Percentiles rank a stretch among this genome's conserved stretches.
Evolutionary conservation across 257 asterid genomes (phyloP).

Genomic region (Solanum ahanhuiri): DNA sequence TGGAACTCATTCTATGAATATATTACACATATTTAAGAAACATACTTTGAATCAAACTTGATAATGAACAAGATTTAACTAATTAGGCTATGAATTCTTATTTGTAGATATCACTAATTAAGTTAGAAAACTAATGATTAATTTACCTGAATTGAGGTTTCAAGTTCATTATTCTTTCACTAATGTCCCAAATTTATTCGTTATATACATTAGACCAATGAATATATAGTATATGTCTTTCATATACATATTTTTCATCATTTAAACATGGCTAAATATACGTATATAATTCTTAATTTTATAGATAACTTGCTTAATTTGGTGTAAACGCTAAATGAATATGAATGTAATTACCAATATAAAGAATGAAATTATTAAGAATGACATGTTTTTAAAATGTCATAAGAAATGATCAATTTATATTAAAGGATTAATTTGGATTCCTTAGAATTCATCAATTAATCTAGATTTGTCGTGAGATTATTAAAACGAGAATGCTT

Average conservation of each 20-base stretch:
- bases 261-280: background rate
- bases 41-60: background rate
- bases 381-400: background rate
- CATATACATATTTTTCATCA: background rate
- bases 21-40: background rate
- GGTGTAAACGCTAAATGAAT: background rate
- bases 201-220: background rate
- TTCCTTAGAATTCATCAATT: background rate
- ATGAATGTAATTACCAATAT: background rate
- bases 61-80: background rate
- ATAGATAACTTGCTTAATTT: background rate
- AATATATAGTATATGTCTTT: background rate
- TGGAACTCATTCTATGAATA: background rate
- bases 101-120: background rate
- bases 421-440: background rate
- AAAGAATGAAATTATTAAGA: background rate
- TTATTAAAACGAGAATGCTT: background rate
- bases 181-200: background rate
- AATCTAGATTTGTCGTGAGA: background rate
- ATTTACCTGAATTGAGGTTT: background rate
- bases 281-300: background rate
- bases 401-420: background rate
- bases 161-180: background rate
- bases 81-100: background rate
- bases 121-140: background rate